Base-by-base conservation (phyloP, 345 rosid genomes). In the Citrus maxima region DNA sequence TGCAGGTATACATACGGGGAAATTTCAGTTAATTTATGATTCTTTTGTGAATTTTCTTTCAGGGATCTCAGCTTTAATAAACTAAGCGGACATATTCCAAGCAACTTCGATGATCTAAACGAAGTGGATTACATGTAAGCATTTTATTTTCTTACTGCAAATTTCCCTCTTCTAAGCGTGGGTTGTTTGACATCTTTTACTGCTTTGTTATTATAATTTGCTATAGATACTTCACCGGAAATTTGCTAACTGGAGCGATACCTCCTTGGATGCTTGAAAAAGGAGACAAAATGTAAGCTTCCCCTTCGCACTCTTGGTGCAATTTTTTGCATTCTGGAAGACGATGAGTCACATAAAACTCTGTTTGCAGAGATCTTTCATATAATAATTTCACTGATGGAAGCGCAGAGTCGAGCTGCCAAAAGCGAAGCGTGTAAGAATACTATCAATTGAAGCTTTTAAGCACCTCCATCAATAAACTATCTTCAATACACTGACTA, bases 1-100 rank as follows among this genome's bases (percentile, higher is more conserved):
- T 1, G 21, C 2, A 18, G 58, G 58, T 5, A 19, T 54, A 18
- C 22, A 54, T 5, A 1, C 0, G 7, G 58, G 22, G 22, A 54
- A 54, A 54, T 66, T 21, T 66, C 6, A 7, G 25, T 21, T 21
- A 22, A 21, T 22, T 21, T 19, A 1, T 21, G n/a, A 54, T 54
- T 54, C 7, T 18, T 54, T 13, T n/a, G 14, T 58, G 65, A 73
- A 58, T 65, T 65, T 10, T 65, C 76, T 30, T 63, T 74, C 81
- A 88, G 90, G 74, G 90, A 88, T 59, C 84, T 88, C 76, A 86
- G 90, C 81, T 86, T 86, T 74, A 88, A 88, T 78, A 84, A 66
- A 75, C 68, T 88, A 24, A 84, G 77, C 34, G 90, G 90, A 59
- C 55, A 10, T 37, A 79, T 86, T 70, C 88, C 87, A 14, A 21